phyloP scores from a whole-genome alignment of 1,139 yeast genomes.

The Saccharomyces hybrid region DNA sequence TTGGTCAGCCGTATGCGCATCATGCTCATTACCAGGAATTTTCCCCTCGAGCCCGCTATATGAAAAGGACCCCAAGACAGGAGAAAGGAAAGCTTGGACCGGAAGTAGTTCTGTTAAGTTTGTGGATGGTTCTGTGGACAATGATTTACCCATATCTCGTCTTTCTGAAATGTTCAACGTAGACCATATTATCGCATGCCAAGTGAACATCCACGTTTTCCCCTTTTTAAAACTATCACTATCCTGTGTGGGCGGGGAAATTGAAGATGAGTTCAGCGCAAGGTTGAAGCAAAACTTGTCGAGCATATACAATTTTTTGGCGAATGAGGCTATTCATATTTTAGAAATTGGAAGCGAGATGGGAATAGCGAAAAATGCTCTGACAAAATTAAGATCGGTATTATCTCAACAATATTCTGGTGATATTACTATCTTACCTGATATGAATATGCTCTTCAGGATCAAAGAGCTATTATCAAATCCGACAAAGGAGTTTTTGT shows the following conservation, averaged over 20 bases:
- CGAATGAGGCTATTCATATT: conserved; percentile 72
- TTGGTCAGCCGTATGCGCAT: conserved; percentile 96
- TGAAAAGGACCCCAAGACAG: conserved; percentile 73
- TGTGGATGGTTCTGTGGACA: conserved; percentile 94
- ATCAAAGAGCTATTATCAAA: conserved; percentile 61
- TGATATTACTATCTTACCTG: conserved; percentile 86
- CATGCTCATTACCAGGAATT: conserved; percentile 88
- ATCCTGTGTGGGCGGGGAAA: conserved; percentile 59
- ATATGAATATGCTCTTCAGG: conserved; percentile 49
- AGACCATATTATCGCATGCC: conserved; percentile 93
- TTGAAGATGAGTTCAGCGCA: conserved; percentile 53
- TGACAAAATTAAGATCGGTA: conserved; percentile 67
- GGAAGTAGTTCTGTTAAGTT: conserved; percentile 66
- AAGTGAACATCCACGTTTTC: conserved; percentile 92
- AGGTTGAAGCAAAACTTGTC: conserved; percentile 48
- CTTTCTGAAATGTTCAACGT: conserved; percentile 94
- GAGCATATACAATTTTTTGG: conserved; percentile 51
- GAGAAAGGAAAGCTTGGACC: conserved; percentile 56
- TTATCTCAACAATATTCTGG: conserved; percentile 86
- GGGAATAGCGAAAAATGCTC: conserved; percentile 66
- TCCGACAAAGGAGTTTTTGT: conserved; percentile 69
- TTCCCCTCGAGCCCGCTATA: conserved; percentile 80
- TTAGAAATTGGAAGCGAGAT: conserved; percentile 65
- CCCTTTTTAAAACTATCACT: conserved; percentile 70
- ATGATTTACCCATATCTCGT: conserved; percentile 83